Evolutionary conservation across 2,329 filamentous ascomycete species (phyloP).

Genomic region (Colletotrichum trifolii): DNA sequence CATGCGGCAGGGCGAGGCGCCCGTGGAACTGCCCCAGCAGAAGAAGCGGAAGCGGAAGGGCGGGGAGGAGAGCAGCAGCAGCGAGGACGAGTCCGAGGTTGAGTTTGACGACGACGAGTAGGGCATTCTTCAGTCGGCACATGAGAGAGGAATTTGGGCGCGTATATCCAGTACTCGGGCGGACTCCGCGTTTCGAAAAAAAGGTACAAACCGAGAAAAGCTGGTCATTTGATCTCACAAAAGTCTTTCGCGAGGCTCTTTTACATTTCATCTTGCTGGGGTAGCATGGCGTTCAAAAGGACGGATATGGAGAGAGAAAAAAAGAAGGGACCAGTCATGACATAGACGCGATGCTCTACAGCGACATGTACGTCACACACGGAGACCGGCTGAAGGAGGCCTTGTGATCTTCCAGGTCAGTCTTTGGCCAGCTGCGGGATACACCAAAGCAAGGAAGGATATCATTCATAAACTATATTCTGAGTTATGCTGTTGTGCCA

Average conservation of each 20-base stretch:
- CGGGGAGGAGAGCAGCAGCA: slow-evolving; percentile 44
- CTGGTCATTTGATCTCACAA: too few relatives aligned
- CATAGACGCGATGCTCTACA: not conserved
- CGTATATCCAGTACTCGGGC: too few relatives aligned
- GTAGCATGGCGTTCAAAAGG: slow-evolving; percentile 22
- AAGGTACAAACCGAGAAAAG: too few relatives aligned
- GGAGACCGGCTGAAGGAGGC: too few relatives aligned
- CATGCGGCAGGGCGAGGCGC: slow-evolving; percentile 65
- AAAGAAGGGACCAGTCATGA: not conserved
- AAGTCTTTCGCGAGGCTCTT: too few relatives aligned
- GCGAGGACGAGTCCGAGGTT: slow-evolving; percentile 37
- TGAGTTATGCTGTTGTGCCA: slow-evolving; percentile 16
- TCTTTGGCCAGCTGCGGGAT: not conserved
- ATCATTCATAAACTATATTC: not conserved
- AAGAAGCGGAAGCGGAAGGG: slow-evolving; percentile 47
- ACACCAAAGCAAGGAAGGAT: too few relatives aligned
- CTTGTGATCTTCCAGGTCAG: not conserved
- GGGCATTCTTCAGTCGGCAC: too few relatives aligned
- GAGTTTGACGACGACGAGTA: slow-evolving; percentile 44
- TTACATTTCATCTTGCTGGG: slow-evolving; percentile 15
- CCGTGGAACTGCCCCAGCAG: slow-evolving; percentile 38
- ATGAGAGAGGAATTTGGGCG: too few relatives aligned
- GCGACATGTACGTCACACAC: not conserved
- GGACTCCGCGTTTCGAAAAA: too few relatives aligned
- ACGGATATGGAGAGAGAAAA: slow-evolving; percentile 6